Percentiles rank a stretch among this genome's conserved stretches.
Conservation (phyloP, 1,284 basidiomycete species). For the Boletellus deceptivus region DNA sequence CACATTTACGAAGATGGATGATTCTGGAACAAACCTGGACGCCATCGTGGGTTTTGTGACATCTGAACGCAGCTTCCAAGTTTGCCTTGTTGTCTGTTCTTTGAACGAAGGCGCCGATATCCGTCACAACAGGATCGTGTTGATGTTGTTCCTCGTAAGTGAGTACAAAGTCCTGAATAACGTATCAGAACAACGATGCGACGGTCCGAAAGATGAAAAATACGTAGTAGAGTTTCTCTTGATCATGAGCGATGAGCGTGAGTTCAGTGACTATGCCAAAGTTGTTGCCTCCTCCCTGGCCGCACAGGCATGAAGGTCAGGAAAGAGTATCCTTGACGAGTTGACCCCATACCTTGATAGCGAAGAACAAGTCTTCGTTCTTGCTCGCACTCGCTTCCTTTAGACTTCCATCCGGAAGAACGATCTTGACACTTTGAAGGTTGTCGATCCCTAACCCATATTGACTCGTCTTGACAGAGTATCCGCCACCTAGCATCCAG, state of each 20-base stretch:
- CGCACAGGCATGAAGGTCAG: background rate
- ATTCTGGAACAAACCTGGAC: slow-evolving; percentile 1
- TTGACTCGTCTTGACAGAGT: slow-evolving; percentile 43
- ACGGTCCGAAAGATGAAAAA: background rate
- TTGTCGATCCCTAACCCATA: slow-evolving; percentile 46
- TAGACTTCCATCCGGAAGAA: slow-evolving; percentile 42
- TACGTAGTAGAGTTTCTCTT: background rate
- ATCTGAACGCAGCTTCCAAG: slow-evolving; percentile 12
- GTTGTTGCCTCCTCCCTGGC: slow-evolving; percentile 32
- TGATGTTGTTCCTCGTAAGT: background rate
- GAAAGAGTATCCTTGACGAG: background rate
- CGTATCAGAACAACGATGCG: background rate
- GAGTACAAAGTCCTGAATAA: background rate
- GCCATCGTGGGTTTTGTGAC: slow-evolving; percentile 1
- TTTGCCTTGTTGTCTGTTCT: slow-evolving; percentile 8
- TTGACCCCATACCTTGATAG: slow-evolving; percentile 34
- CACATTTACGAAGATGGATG: background rate
- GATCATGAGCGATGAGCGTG: slow-evolving; percentile 20
- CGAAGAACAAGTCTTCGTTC: slow-evolving; percentile 39
- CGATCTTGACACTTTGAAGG: slow-evolving; percentile 38
- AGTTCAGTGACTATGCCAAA: slow-evolving; percentile 31
- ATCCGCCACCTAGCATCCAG: slow-evolving; percentile 44
- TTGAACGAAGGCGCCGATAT: slow-evolving; percentile 9
- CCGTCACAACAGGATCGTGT: slow-evolving; percentile 9
- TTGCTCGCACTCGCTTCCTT: slow-evolving; percentile 17